Evolutionary conservation across 2,329 filamentous ascomycete genomes (phyloP), one percentile per base, ranked within the genome.

Genomic region (Verticillium alfalfae): DNA sequence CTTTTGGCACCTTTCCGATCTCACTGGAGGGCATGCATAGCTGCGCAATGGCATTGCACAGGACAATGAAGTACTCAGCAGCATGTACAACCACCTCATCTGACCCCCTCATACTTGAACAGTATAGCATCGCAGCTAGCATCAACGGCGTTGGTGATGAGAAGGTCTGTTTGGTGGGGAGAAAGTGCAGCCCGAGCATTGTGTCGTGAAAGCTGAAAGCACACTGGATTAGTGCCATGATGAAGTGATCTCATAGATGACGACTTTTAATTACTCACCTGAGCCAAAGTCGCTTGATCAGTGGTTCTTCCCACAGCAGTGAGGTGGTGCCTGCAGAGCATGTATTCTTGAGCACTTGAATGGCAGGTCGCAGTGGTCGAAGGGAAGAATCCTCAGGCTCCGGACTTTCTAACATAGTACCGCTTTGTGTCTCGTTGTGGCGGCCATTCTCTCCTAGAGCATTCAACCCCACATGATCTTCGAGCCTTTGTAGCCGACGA

Each of bases 161-260:
- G 36, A 79, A 79, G 0, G 70, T 76, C 64, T 77, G 74, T 37
- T 75, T 78, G 22, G 71, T 73, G 0, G 78, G 77, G 12, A 80
- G 70, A 58, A 80, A 80, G 63, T 80, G 78, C 3, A 81, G 65
- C 1, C 76, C 76, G 0, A 76, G 77, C 72, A 79, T 78, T 38
- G 72, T 76, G 37, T 77, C 75, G 61, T 80, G 74, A 58, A 80
- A 80, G 5, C 75, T 79, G 55, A 1, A 26, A 9, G 18, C 6
- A 22, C n/a, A 13, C 8, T 13, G 4, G 7, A 26, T 52, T 12
- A 52, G 18, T 31, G 5, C 5, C 8, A 52, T 22, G 9, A 22
- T 22, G 12, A 10, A 52, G 39, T 13, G 22, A 12, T 8, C 9
- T 49, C 5, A 1, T 0, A 4, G 39, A 31, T 31, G 26, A 31